Evolutionary conservation across 129 eudicot species (phyloP).

Genomic region (carrot (Daucus carota)): DNA sequence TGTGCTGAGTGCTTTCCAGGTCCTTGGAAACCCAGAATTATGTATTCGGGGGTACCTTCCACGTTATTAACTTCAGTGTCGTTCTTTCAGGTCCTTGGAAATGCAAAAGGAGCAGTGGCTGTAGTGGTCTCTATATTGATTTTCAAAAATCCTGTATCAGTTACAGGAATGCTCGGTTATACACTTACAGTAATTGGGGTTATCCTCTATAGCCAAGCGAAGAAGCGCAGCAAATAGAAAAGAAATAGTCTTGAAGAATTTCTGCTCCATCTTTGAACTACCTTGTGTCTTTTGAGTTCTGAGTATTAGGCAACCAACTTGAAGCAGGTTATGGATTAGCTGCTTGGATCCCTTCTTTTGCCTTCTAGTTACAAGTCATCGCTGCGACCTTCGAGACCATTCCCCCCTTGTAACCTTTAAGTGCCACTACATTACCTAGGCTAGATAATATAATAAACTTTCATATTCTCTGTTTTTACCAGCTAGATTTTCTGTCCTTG

Average conservation of each 20-base stretch:
- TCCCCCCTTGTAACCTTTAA: slow-evolving; percentile 10
- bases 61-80: neutral
- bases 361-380: slow-evolving; percentile 2
- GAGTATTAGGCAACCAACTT: slow-evolving; percentile 16
- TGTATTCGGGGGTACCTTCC: neutral
- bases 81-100: slow-evolving; percentile 64
- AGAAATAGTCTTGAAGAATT: neutral
- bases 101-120: slow-evolving; percentile 90
- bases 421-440: slow-evolving; percentile 6
- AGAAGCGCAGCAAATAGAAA: slow-evolving; percentile 53
- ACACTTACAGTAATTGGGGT: slow-evolving; percentile 70
- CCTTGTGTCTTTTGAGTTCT: slow-evolving; percentile 11
- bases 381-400: slow-evolving; percentile 11
- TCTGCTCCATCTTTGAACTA: neutral
- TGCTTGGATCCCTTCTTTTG: slow-evolving; percentile 18
- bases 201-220: slow-evolving; percentile 73
- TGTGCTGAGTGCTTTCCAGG: neutral
- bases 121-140: slow-evolving; percentile 81
- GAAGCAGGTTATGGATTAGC: slow-evolving; percentile 17
- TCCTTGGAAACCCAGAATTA: neutral
- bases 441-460: slow-evolving; percentile 22
- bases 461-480: slow-evolving; percentile 6
- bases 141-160: slow-evolving; percentile 73
- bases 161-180: slow-evolving; percentile 85
- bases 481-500: slow-evolving; percentile 19